Evolutionary conservation across 805 yeast genomes (phyloP).

Genomic region (Diddensiella transvaalensis): DNA sequence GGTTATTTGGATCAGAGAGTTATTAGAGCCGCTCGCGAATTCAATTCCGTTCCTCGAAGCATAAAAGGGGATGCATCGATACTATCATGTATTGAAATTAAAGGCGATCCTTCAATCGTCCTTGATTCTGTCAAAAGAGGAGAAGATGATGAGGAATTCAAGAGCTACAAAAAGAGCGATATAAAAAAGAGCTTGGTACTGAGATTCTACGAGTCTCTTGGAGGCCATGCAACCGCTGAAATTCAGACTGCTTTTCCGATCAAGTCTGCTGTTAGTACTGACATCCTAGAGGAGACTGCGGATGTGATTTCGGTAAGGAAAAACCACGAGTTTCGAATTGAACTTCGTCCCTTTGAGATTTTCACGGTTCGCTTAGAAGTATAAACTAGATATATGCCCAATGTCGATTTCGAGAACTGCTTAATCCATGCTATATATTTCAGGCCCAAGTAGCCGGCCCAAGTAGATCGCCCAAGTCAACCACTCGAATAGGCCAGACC

Average conservation of each 20-base stretch:
- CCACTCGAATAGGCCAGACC: too few relatives aligned
- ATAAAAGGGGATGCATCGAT: slow-evolving; percentile 23
- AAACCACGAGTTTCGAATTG: slow-evolving; percentile 35
- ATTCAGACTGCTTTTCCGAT: slow-evolving; percentile 53
- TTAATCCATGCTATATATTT: too few relatives aligned
- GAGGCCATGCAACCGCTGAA: slow-evolving; percentile 59
- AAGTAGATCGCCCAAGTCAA: too few relatives aligned
- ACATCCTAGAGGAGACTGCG: slow-evolving; percentile 23
- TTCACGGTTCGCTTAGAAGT: slow-evolving; percentile 51
- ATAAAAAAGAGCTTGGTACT: slow-evolving; percentile 52
- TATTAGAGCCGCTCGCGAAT: slow-evolving; percentile 62
- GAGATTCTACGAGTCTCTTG: slow-evolving; percentile 80
- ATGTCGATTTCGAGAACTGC: too few relatives aligned
- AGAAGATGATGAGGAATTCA: slow-evolving; percentile 61
- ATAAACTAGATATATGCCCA: too few relatives aligned
- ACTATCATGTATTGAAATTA: slow-evolving; percentile 28
- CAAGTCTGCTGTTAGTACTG: slow-evolving; percentile 46
- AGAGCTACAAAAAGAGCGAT: slow-evolving; percentile 39
- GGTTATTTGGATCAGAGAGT: slow-evolving; percentile 56
- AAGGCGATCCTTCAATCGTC: slow-evolving; percentile 56
- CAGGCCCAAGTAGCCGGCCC: too few relatives aligned
- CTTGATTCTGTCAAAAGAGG: slow-evolving; percentile 78
- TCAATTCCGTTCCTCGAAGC: slow-evolving; percentile 43
- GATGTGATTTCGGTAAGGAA: slow-evolving; percentile 15
- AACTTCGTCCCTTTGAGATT: slow-evolving; percentile 72